Base-by-base conservation (phyloP, 495 filamentous ascomycete species). In the Aspergillus wentii region DNA sequence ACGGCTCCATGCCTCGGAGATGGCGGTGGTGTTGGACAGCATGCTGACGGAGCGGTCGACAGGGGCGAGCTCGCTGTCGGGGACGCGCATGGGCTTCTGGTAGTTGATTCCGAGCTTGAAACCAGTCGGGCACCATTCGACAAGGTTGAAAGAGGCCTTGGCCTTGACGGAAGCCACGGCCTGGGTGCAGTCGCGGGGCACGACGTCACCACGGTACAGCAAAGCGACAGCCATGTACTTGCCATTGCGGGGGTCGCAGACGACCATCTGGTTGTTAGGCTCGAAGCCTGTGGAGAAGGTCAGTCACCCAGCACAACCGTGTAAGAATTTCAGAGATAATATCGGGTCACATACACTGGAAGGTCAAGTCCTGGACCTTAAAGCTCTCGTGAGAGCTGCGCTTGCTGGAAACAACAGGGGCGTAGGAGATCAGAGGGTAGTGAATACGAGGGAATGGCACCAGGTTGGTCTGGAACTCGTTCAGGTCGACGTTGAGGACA, bases 41-140 rank as follows among this genome's bases (percentile, higher is more conserved):
- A 94, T 94, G 53, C 82, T 85, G 39, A 92, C 86, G 56, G 81
- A 84, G 46, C 88, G 85, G 59, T 91, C 86, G 55, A 92, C 88
- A 15, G 83, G 75, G 7, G 88, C 86, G 34, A 94, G 78, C 47
- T 86, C 87, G 44, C 76, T 68, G 29, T 76, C 77, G 38, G 86
- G 86, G n/a, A 91, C 83, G 36, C 80, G 74, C 44, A 82, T 69
- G 28, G 88, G 88, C 69, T 88, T 88, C 66, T 88, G 83, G 70
- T 89, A 89, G 72, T 90, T 91, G 74, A 94, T 94, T 49, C 88
- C 88, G 37, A 94, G 72, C 75, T 94, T 94, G 79, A 94, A 94
- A 41, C 88, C 88, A 30, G 88, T 94, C n/a, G 88, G 88, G 68
- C 88, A 94, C 88, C 88, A 94, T 61, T 94, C 88, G 37, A 94